Conservation (phyloP, 352 stramenopile genomes). For the Plasmopara viticola region DNA sequence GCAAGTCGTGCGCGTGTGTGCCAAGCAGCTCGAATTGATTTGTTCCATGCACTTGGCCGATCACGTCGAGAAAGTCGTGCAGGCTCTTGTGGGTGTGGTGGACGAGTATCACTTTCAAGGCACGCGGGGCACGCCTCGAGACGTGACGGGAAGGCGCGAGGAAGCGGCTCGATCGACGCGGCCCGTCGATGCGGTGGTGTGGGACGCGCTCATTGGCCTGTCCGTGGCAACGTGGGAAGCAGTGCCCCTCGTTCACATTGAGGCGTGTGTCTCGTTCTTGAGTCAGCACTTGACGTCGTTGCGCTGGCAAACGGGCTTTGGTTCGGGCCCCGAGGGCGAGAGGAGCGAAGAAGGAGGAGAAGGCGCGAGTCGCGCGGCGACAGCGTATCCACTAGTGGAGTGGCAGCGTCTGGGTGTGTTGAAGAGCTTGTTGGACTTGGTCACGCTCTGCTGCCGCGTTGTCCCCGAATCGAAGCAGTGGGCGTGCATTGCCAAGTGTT, state of each 20-base stretch:
- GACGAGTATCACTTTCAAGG: conserved; percentile 72
- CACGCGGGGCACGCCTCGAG: neutral
- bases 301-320: conserved; percentile 44
- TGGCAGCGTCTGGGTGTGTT: conserved; percentile 72
- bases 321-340: neutral
- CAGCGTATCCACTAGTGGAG: conserved; percentile 47
- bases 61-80: conserved; percentile 76
- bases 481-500: conserved; percentile 60
- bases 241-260: conserved; percentile 34
- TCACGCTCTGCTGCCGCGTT: conserved; percentile 59
- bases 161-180: conserved; percentile 17
- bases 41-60: conserved; percentile 63
- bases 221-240: conserved; percentile 41
- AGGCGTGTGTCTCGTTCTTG: conserved; percentile 45
- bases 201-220: conserved; percentile 57
- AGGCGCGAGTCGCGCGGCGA: no score
- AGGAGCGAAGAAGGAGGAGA: no score
- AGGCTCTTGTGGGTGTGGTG: conserved; percentile 71
- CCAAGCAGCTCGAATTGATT: conserved; percentile 63
- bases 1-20: conserved; percentile 65
- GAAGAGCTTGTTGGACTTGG: conserved; percentile 73
- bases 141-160: conserved; percentile 4
- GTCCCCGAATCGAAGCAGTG: conserved; percentile 59
- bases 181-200: conserved; percentile 56
- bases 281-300: conserved; percentile 57